Conservation (phyloP, 2,329 filamentous ascomycete species). For the Ophiocordyceps camponoti-rufipedis region DNA sequence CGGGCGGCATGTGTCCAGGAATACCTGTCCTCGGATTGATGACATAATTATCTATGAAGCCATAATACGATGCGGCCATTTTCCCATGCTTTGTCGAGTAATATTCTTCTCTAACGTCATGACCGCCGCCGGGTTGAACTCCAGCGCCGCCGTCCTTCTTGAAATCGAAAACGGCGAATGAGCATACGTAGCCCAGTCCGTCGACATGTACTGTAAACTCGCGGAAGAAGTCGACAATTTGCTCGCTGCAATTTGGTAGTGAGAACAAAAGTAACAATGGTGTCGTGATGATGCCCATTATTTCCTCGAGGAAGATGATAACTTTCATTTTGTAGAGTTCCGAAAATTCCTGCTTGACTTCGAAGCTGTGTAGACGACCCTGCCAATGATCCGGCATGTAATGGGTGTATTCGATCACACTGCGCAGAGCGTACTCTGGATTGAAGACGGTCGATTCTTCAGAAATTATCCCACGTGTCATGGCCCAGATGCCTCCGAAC, state of each 20-base stretch:
- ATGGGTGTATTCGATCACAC: constrained; percentile 84
- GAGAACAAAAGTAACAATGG: constrained; percentile 78
- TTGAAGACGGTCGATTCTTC: constrained; percentile 84
- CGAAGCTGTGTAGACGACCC: constrained; percentile 75
- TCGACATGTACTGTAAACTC: constrained; percentile 97
- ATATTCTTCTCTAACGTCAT: constrained; percentile 77
- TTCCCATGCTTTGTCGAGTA: constrained; percentile 92
- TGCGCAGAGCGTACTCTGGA: constrained; percentile 71
- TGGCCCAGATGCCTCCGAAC: constrained; percentile 66
- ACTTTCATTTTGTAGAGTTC: constrained; percentile 83
- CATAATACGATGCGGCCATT: constrained; percentile 94
- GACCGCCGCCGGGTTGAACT: constrained; percentile 17
- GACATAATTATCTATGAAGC: constrained; percentile 84
- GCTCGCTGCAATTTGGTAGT: constrained; percentile 73
- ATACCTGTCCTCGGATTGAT: constrained; percentile 53
- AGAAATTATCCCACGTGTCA: constrained; percentile 66
- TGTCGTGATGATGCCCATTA: constrained; percentile 80
- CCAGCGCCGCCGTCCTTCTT: constrained; percentile 50
- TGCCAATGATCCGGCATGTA: constrained; percentile 85
- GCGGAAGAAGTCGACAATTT: constrained; percentile 92
- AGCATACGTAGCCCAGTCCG: constrained; percentile 88
- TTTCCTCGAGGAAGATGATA: constrained; percentile 80
- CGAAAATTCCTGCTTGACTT: constrained; percentile 82
- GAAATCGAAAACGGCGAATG: constrained; percentile 94
- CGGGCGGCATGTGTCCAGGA: constrained; percentile 39